Percentiles rank a stretch among this genome's conserved stretches.
Conservation (phyloP, 1,284 basidiomycete species). For the Ceratobasidium sp. region DNA sequence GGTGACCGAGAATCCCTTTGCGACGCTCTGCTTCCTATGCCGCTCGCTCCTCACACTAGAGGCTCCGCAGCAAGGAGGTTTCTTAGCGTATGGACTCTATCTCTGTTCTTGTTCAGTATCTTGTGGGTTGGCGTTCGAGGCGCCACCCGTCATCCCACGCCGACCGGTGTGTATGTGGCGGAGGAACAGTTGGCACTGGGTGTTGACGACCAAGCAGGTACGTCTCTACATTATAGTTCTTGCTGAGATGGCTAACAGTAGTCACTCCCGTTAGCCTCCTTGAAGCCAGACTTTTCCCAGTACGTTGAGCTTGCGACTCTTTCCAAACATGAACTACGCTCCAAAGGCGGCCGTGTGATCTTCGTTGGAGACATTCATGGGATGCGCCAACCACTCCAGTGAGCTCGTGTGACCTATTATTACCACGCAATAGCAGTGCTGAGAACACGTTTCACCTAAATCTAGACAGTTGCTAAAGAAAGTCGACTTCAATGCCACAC, state of each 20-base stretch:
- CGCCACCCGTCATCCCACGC: conserved; percentile 6
- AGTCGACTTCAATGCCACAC: conserved; percentile 65
- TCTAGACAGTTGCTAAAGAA: conserved; percentile 69
- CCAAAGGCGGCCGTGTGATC: conserved; percentile 63
- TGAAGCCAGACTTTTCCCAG: conserved; percentile 51
- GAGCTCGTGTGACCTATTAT: conserved; percentile 51
- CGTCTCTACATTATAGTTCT: background rate
- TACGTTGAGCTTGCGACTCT: conserved; percentile 53
- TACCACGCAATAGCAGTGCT: background rate
- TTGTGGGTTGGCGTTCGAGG: conserved; percentile 21
- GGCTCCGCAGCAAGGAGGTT: conserved; percentile 21
- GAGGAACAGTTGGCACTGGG: conserved; percentile 12
- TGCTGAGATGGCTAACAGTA: background rate
- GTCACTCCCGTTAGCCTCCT: no score
- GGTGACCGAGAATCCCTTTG: conserved; percentile 28
- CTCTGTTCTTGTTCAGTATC: conserved; percentile 23
- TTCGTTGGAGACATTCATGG: conserved; percentile 89
- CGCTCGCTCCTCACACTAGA: conserved; percentile 12
- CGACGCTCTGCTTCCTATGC: conserved; percentile 34
- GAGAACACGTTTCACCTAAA: conserved; percentile 35
- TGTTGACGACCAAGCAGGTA: background rate
- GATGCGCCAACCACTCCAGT: conserved; percentile 75
- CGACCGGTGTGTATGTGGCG: conserved; percentile 1
- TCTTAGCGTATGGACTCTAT: conserved; percentile 20
- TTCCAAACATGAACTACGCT: conserved; percentile 46